Conservation (phyloP, 164 flowering plant species). For the Cinnamomum micranthum region DNA sequence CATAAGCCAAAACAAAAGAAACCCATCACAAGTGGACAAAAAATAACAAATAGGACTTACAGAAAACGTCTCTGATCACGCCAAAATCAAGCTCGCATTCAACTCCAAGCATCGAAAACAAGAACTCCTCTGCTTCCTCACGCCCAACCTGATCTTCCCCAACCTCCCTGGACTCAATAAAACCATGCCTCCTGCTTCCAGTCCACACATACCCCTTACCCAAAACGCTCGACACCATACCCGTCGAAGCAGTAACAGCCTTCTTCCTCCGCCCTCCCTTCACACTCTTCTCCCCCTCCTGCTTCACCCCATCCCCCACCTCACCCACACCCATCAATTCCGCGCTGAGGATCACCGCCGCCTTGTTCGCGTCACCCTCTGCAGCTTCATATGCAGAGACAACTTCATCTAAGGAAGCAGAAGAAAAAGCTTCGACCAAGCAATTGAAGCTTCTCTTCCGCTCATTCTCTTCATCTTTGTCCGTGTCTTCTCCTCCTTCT, state of each 20-base stretch:
- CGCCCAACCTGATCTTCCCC: slow-evolving; percentile 11
- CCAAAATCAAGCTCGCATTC: slow-evolving; percentile 62
- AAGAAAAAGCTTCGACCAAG: not conserved
- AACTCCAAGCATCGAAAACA: slow-evolving; percentile 77
- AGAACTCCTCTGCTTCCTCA: slow-evolving; percentile 66
- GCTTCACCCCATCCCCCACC: slow-evolving; percentile 10
- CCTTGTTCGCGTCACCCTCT: slow-evolving; percentile 29
- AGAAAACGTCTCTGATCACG: slow-evolving; percentile 71
- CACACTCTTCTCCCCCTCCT: slow-evolving; percentile 21
- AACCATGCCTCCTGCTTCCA: slow-evolving; percentile 4
- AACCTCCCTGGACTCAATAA: slow-evolving; percentile 22
- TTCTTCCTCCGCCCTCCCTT: slow-evolving; percentile 37
- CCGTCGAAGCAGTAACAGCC: slow-evolving; percentile 57
- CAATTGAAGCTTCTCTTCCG: not conserved
- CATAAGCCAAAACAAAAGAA: not conserved
- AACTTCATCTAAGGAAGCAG: not conserved
- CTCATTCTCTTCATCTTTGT: not conserved
- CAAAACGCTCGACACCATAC: slow-evolving; percentile 60
- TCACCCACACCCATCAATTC: slow-evolving; percentile 17
- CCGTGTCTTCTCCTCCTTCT: not conserved
- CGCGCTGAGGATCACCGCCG: slow-evolving; percentile 39
- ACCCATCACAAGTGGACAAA: too few relatives aligned
- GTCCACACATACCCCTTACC: slow-evolving; percentile 68
- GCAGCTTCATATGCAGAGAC: not conserved
- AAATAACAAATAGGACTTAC: slow-evolving; percentile 36